These are phyloP conservation scores for Acanthamoeba pearcei DNA, from an alignment of 208 protist species.

Conservation along the genomic window DNA sequence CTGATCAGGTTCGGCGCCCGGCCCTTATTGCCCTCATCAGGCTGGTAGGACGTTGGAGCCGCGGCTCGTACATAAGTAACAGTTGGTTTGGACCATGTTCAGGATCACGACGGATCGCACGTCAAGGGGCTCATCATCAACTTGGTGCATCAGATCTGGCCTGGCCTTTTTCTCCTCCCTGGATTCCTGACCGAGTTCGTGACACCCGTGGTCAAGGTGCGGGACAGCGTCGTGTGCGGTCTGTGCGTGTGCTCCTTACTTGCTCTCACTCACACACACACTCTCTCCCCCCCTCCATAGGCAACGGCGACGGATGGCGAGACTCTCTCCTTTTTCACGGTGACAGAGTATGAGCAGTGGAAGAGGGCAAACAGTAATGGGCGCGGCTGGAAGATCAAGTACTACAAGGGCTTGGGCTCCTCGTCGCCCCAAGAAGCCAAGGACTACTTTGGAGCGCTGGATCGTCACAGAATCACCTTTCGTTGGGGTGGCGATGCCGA, in stretches of 20 bases:
- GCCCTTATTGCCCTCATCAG: background rate
- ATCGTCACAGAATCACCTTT: slow-evolving; percentile 98
- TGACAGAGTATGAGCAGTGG: slow-evolving; percentile 98
- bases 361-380: slow-evolving; percentile 84
- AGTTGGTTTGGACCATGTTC: background rate
- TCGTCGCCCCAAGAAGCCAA: slow-evolving; percentile 97
- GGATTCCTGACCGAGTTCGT: slow-evolving; percentile 99
- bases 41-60: too few relatives aligned
- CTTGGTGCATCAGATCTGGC: slow-evolving; percentile 99
- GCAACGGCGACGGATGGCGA: too few relatives aligned
- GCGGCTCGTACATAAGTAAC: too few relatives aligned
- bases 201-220: slow-evolving; percentile 99
- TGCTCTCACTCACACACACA: too few relatives aligned
- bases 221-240: slow-evolving; percentile 85
- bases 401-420: slow-evolving; percentile 99
- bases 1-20: slow-evolving; percentile 95
- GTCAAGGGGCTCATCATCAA: slow-evolving; percentile 99
- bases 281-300: too few relatives aligned
- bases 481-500: slow-evolving; percentile 85
- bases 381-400: slow-evolving; percentile 98
- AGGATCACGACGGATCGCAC: slow-evolving; percentile 99
- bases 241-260: too few relatives aligned
- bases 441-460: slow-evolving; percentile 99
- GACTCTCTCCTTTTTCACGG: slow-evolving; percentile 95
- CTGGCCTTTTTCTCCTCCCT: slow-evolving; percentile 94